phyloP scores from a whole-genome alignment of 257 asterid genomes.

The Rehmannia glutinosa region DNA sequence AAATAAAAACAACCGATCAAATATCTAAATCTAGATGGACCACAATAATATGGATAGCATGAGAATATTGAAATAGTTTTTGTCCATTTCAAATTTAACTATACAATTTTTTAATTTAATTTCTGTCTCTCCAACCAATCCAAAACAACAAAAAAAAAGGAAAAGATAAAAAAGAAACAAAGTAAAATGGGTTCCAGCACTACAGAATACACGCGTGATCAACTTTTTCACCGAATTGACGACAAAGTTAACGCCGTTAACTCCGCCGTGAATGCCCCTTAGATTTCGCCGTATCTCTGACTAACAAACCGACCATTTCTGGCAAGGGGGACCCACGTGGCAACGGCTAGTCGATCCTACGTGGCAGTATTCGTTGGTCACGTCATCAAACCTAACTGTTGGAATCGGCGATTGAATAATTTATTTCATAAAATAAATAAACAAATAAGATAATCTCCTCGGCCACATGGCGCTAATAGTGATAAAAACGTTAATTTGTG shows the following conservation, averaged over 20 bases:
- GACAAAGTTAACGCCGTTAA: constrained; percentile 39
- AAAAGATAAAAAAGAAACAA: not conserved
- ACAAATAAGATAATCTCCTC: too few species aligned
- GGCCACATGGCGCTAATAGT: constrained; percentile 20
- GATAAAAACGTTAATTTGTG: too few species aligned
- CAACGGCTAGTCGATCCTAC: constrained; percentile 46
- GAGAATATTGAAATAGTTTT: too few species aligned
- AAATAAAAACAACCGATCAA: too few species aligned
- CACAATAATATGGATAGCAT: too few species aligned
- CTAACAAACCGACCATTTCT: constrained; percentile 14
- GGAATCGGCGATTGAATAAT: not conserved
- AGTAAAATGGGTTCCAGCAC: constrained; percentile 6
- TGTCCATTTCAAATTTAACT: too few species aligned
- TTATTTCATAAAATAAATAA: too few species aligned
- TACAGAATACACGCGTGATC: not conserved
- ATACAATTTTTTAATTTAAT: too few species aligned
- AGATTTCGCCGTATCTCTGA: constrained; percentile 23
- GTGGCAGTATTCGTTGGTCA: constrained; percentile 22
- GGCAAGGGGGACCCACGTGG: constrained; percentile 17
- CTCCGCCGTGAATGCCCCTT: constrained; percentile 22
- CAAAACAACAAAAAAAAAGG: not conserved
- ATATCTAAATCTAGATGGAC: too few species aligned
- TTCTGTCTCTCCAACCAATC: too few species aligned
- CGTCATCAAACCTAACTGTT: constrained; percentile 6
- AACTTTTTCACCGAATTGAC: constrained; percentile 18